phyloP scores from a whole-genome alignment of 2,329 filamentous ascomycete genomes.

The Colletotrichum sp. region DNA sequence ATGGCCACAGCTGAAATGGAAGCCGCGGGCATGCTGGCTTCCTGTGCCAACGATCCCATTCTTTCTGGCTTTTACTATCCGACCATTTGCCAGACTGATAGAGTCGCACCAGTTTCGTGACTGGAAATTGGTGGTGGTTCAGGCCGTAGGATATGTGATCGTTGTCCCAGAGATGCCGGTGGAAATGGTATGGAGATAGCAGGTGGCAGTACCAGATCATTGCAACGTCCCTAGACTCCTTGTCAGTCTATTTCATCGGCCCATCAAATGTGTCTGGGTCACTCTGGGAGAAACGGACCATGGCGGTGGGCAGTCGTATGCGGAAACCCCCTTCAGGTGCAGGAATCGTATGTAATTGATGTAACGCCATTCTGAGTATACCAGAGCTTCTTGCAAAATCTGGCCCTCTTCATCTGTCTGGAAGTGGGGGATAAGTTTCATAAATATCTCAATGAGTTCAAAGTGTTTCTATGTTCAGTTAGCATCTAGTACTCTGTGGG shows the following conservation, averaged over 20 bases:
- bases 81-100: conserved; percentile 13
- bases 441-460: conserved; percentile 16
- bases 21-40: not conserved
- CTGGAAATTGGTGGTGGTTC: conserved; percentile 23
- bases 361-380: conserved; percentile 25
- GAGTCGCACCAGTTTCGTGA: not conserved
- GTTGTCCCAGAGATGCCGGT: conserved; percentile 19
- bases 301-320: conserved; percentile 21
- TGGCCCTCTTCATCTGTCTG: not conserved
- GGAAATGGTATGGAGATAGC: conserved; percentile 17
- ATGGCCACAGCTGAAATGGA: conserved; percentile 17
- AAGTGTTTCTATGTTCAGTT: conserved; percentile 10
- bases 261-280: not conserved
- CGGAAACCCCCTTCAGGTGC: not conserved
- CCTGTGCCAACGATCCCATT: conserved; percentile 15
- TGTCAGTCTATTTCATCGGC: not conserved
- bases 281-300: not conserved
- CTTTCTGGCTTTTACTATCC: not conserved
- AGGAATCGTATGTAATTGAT: conserved; percentile 22
- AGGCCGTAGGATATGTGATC: conserved; percentile 14
- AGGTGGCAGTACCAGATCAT: conserved; percentile 26
- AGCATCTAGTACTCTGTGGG: not conserved
- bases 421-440: conserved; percentile 20
- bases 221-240: conserved; percentile 19
- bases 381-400: conserved; percentile 16